Evolutionary conservation across 306 rosid species (phyloP).

Genomic region (Quillaja saponaria): DNA sequence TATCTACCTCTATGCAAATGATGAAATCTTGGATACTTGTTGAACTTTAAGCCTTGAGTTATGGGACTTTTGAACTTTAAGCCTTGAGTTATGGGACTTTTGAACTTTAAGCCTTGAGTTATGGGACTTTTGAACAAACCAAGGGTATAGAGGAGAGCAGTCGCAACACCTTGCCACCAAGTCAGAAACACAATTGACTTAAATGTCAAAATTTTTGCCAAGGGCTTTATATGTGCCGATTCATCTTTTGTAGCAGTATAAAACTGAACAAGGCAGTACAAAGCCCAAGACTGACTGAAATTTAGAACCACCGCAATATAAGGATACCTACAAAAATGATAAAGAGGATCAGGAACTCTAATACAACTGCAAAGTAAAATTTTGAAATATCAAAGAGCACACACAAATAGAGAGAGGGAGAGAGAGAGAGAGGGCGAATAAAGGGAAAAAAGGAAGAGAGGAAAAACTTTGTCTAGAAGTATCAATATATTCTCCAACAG

Average conservation of each 20-base stretch:
- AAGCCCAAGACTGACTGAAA: slow-evolving; percentile 98
- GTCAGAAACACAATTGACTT: slow-evolving; percentile 96
- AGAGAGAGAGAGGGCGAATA: neutral
- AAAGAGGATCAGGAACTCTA: neutral
- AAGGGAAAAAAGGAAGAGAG: neutral
- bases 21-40: slow-evolving; percentile 97
- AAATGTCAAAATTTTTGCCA: slow-evolving; percentile 93
- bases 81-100: slow-evolving; percentile 93
- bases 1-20: slow-evolving; percentile 92
- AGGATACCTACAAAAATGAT: slow-evolving; percentile 70
- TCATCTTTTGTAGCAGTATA: slow-evolving; percentile 84
- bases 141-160: slow-evolving; percentile 74
- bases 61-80: slow-evolving; percentile 84
- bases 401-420: neutral
- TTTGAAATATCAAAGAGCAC: neutral
- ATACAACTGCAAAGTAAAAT: neutral
- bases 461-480: slow-evolving; percentile 3
- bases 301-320: slow-evolving; percentile 92
- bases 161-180: slow-evolving; percentile 99
- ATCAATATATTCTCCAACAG: slow-evolving; percentile 11
- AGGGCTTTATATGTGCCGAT: slow-evolving; percentile 87
- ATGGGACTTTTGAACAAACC: slow-evolving; percentile 91
- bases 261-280: slow-evolving; percentile 97
- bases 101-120: slow-evolving; percentile 86
- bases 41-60: slow-evolving; percentile 85